Evolutionary conservation across 2,329 filamentous ascomycete species (phyloP), one percentile per base, ranked within the genome.

Genomic region (Drechslerella coelobrocha): DNA sequence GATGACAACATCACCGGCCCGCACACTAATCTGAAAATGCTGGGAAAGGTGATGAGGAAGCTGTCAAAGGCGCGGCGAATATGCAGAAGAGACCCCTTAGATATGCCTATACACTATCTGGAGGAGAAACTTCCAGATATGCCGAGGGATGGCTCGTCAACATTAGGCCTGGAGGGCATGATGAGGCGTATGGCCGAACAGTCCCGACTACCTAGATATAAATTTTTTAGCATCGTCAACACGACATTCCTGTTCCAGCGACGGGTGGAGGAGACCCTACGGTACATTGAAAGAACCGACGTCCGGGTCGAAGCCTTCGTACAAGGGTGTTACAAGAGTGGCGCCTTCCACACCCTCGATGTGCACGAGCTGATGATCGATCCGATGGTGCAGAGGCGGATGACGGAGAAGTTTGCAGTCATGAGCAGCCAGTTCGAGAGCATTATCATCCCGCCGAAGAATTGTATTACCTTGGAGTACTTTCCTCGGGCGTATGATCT

Each of bases 121-220:
- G 57, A 62, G 7, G 5, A 47, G 2, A 62, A 62, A 29, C 12
- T 41, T 5, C 5, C 24, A 12, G 53, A 62, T 27, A 26, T 61
- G 34, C 52, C 31, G 19, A 17, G 43, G 9, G 51, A 54, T n/a
- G 55, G 19, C 7, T 27, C 24, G 17, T 45, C 45, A 31, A 69
- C 54, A n/a, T 6, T 62, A 3, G 45, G 48, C 2, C 34, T 69
- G 10, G 34, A 57, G 14, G 57, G 57, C 1, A 62, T 69, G 47
- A 69, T 69, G 65, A 55, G 26, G 23, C 65, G 65, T 17, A 52
- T 69, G 19, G 37, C 59, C 5, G 52, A 62, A 2, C 57, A 69
- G 21, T 55, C 41, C 19, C 19, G 45, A n/a, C 2, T 8, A 37
- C 47, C 3, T 14, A 8, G 4, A 23, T 27, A 26, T 17, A 61